A percentile compares a stretch with the other conserved stretches of the same genome.
phyloP scores from a whole-genome alignment of 2,329 filamentous ascomycete species.

The Sporothrix mexicana region DNA sequence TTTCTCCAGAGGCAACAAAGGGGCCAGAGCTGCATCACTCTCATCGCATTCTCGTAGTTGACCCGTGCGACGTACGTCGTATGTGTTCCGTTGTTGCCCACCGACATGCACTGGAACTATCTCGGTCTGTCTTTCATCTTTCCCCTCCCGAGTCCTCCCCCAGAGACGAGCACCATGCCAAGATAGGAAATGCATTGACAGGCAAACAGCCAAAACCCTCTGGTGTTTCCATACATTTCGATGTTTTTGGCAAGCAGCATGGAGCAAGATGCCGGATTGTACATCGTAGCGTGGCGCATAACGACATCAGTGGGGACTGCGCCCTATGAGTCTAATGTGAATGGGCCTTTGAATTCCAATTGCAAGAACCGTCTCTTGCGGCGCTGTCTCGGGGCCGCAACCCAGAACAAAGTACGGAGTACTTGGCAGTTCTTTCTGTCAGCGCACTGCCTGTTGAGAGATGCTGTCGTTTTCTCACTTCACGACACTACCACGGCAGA shows the following conservation, averaged over 20 bases:
- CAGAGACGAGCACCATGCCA: not conserved
- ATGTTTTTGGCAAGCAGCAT: not conserved
- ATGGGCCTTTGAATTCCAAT: not conserved
- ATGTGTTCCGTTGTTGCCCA: not conserved
- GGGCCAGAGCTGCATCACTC: not conserved
- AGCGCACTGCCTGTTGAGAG: no score
- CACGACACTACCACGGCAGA: not conserved
- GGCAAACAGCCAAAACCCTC: not conserved
- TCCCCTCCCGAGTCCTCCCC: not conserved
- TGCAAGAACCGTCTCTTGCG: not conserved
- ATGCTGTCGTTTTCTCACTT: not conserved
- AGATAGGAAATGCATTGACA: not conserved
- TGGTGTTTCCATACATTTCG: constrained; percentile 5
- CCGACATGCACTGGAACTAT: not conserved
- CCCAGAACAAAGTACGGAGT: not conserved
- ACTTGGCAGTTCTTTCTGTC: no score
- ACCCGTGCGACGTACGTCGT: not conserved
- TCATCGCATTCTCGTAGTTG: no score
- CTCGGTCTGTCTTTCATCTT: not conserved
- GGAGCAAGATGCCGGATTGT: not conserved
- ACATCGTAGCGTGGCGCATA: not conserved
- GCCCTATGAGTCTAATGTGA: constrained; percentile 16
- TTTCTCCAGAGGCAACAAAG: constrained; percentile 20
- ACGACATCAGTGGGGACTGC: constrained; percentile 2
- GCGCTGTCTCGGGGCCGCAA: not conserved